phyloP scores from a whole-genome alignment of 2,329 filamentous ascomycete genomes.

The Epichloe hybrida region DNA sequence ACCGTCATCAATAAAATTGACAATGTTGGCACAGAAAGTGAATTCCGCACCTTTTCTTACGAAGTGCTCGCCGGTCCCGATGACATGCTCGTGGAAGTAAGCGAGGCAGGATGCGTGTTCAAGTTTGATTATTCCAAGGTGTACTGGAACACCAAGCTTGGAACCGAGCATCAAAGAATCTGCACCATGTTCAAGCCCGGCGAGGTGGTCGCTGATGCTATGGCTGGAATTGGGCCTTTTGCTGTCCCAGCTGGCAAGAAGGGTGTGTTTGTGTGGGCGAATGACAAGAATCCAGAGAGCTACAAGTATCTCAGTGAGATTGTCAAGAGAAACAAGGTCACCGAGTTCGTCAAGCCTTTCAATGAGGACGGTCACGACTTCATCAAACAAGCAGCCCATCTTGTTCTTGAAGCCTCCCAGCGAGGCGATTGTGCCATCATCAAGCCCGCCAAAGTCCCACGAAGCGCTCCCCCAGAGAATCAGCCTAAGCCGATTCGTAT shows the following conservation, averaged over 20 bases:
- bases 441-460: constrained; percentile 24
- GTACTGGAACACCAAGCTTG: constrained; percentile 92
- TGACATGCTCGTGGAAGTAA: constrained; percentile 71
- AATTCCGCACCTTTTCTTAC: constrained; percentile 86
- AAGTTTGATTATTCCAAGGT: constrained; percentile 90
- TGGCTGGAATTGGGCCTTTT: constrained; percentile 95
- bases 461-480: constrained; percentile 21
- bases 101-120: constrained; percentile 76
- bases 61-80: constrained; percentile 75
- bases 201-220: constrained; percentile 87
- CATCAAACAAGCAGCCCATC: constrained; percentile 55
- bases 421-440: constrained; percentile 42
- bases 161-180: constrained; percentile 76
- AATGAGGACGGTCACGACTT: constrained; percentile 74
- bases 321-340: constrained; percentile 63
- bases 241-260: constrained; percentile 83
- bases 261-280: constrained; percentile 86
- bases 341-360: constrained; percentile 60
- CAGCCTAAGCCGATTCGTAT: constrained; percentile 26
- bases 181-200: constrained; percentile 65
- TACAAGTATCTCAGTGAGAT: constrained; percentile 59
- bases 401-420: constrained; percentile 37
- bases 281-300: constrained; percentile 90
- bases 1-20: constrained; percentile 96
- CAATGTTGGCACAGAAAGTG: constrained; percentile 70